Percentiles rank a stretch among this genome's conserved stretches.
phyloP scores from a whole-genome alignment of 306 rosid genomes.

The Quercus mongolica region DNA sequence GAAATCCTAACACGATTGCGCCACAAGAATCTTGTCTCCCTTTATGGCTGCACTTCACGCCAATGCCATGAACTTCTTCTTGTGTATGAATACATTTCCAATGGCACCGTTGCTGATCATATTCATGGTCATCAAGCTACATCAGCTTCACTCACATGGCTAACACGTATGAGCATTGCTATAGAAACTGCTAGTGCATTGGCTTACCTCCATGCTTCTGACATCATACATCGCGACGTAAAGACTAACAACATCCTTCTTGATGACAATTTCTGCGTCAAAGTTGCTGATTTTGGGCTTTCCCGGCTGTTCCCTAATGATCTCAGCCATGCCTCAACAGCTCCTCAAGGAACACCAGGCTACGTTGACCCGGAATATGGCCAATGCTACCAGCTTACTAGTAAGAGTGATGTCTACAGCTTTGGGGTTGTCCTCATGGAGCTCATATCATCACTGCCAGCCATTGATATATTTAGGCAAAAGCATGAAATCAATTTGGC shows the following conservation, averaged over 20 bases:
- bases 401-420: too few relatives aligned
- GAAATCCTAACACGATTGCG: conserved; percentile 37
- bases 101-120: conserved; percentile 76
- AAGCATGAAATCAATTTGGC: too few relatives aligned
- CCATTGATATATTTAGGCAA: too few relatives aligned
- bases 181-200: conserved; percentile 63
- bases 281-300: conserved; percentile 84
- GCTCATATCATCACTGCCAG: too few relatives aligned
- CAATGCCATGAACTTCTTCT: conserved; percentile 58
- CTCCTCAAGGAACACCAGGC: conserved; percentile 83
- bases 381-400: too few relatives aligned
- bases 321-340: conserved; percentile 64
- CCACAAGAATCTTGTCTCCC: conserved; percentile 62
- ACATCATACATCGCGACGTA: conserved; percentile 68
- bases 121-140: conserved; percentile 51
- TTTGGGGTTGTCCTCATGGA: too few relatives aligned
- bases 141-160: conserved; percentile 41
- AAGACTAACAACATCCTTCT: conserved; percentile 75
- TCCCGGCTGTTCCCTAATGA: conserved; percentile 56
- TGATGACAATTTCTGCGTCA: conserved; percentile 43
- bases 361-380: conserved; percentile 3
- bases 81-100: conserved; percentile 69
- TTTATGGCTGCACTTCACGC: conserved; percentile 71
- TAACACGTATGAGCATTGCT: conserved; percentile 58
- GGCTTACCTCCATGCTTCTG: conserved; percentile 74